Base-by-base conservation (phyloP, 2,329 filamentous ascomycete species). In the Coleophoma eucalyptorum region DNA sequence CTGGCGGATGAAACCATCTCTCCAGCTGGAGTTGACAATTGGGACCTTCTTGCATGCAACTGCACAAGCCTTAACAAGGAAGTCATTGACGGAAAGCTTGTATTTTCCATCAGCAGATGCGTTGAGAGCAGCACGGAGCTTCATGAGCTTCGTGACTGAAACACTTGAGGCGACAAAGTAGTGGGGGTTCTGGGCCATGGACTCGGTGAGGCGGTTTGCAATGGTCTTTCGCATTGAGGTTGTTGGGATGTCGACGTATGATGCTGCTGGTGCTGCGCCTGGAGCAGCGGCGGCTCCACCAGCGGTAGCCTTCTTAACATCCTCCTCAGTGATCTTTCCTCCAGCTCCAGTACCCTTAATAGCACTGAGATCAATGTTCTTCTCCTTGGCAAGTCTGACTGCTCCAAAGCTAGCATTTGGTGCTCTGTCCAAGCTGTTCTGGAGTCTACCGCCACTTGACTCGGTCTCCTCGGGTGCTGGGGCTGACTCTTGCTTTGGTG, bases 81-180 rank as follows among this genome's bases (percentile, higher is more conserved):
- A 96, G 75, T 99, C 94, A 75, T 99, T 99, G 75, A 99, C 90
- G n/a, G 92, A 97, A 53, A 99, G 89, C 84, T 97, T 99, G 84
- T 96, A 99, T 73, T 91, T 86, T 75, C 93, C 94, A 56, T 96
- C 87, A 44, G 90, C 79, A 12, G 89, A 86, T 67, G 84, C 83
- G 77, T 99, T 99, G 61, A 99, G 84, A 52, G 93, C 91, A 74
- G 90, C 83, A 66, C 94, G 91, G 63, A 99, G 91, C 80, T 97
- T 97, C 66, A 96, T 78, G 45, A 99, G 89, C 83, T 97, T 97
- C 72, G 79, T 82, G 58, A 99, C 94, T 52, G 93, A 97, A 67
- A 99, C 82, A 62, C 84, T 84, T 65, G 90, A 87, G 64, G 90
- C 90, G 65, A 99, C 93, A 70, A 93, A 99, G 84, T 96, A 99